Conservation (phyloP, 2,329 filamentous ascomycete genomes). For the Hawksworthiomyces lignivorus region DNA sequence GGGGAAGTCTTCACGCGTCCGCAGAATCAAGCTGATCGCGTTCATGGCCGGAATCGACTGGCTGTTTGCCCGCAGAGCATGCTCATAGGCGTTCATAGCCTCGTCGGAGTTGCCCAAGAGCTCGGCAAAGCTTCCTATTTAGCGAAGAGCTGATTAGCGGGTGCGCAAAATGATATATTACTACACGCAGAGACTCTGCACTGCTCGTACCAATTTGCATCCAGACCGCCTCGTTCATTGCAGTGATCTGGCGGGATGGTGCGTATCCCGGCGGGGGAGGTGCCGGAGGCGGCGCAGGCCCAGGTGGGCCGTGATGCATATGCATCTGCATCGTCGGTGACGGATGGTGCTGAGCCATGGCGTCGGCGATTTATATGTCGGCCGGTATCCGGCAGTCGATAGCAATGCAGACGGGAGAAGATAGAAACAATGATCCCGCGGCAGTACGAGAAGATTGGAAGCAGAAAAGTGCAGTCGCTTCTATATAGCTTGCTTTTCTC, state of each 20-base stretch:
- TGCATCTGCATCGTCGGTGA: constrained; percentile 72
- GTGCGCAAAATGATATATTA: constrained; percentile 8
- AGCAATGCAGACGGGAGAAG: not conserved
- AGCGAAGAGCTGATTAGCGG: constrained; percentile 21
- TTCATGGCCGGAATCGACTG: constrained; percentile 90
- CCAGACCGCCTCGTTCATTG: constrained; percentile 84
- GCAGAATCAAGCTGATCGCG: constrained; percentile 82
- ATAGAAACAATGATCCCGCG: too few relatives aligned
- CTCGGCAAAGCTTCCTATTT: constrained; percentile 73
- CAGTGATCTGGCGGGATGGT: constrained; percentile 65
- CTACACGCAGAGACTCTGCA: too few relatives aligned
- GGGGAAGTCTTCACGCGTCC: constrained; percentile 86
- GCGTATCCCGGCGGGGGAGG: constrained; percentile 41
- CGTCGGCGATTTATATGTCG: not conserved
- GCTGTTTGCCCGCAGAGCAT: constrained; percentile 77
- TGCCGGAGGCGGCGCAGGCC: constrained; percentile 39
- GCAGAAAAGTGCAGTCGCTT: too few relatives aligned
- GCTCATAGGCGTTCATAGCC: constrained; percentile 84
- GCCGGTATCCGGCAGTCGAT: not conserved
- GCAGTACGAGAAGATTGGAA: too few relatives aligned
- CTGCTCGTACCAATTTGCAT: constrained; percentile 86
- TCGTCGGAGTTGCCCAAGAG: constrained; percentile 82
- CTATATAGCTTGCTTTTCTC: too few relatives aligned
- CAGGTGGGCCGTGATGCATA: constrained; percentile 55
- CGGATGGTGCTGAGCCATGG: constrained; percentile 71